phyloP scores from a whole-genome alignment of 2,329 filamentous ascomycete genomes.

The Metarhizium robertsii region DNA sequence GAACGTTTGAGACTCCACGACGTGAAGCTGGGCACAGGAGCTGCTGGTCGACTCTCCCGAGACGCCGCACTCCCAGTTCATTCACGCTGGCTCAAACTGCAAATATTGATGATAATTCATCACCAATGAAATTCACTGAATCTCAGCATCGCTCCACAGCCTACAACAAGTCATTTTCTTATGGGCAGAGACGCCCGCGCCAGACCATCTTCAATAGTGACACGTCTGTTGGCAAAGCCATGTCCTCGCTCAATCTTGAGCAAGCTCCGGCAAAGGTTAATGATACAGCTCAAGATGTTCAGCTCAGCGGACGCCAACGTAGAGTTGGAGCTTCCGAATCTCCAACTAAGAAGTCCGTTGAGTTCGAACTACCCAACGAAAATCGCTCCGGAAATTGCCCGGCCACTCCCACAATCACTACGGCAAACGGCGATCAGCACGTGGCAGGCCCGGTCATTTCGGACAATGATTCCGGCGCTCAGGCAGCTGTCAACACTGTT shows the following conservation, averaged over 20 bases:
- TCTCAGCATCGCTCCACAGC: background rate
- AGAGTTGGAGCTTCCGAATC: background rate
- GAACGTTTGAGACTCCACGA: conserved; percentile 12
- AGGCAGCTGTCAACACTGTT: background rate
- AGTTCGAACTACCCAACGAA: conserved; percentile 5
- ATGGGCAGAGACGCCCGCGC: conserved; percentile 5
- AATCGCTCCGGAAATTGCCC: background rate
- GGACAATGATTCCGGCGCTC: background rate
- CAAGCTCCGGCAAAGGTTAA: background rate
- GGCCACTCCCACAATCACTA: background rate
- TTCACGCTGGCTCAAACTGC: background rate
- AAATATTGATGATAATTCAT: background rate
- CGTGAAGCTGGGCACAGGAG: conserved; percentile 1
- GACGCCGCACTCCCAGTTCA: background rate
- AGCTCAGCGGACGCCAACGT: background rate
- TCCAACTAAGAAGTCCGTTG: conserved; percentile 6
- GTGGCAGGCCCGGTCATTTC: background rate
- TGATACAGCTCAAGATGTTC: background rate
- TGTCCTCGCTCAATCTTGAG: conserved; percentile 3
- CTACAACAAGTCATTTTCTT: conserved; percentile 1
- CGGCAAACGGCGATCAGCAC: background rate
- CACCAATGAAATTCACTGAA: background rate
- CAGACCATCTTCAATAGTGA: conserved; percentile 7
- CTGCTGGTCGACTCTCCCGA: conserved; percentile 5
- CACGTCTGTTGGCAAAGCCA: background rate